Evolutionary conservation across 805 yeast species (phyloP).

Genomic region (Saccharomycopsis microspora): DNA sequence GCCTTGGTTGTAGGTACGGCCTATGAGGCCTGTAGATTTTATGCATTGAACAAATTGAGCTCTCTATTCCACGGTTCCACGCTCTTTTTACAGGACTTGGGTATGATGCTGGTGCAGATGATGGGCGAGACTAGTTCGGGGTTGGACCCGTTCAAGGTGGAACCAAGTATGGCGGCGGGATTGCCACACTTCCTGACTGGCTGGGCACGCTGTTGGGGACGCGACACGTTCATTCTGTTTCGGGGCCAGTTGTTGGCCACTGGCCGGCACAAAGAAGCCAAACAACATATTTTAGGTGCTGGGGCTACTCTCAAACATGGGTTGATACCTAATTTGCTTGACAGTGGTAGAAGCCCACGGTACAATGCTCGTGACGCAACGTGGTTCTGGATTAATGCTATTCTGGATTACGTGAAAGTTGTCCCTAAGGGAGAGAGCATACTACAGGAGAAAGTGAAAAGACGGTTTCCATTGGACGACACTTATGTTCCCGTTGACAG

Average conservation of each 20-base stretch:
- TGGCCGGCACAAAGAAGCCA: conserved; percentile 71
- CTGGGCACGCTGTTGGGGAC: conserved; percentile 97
- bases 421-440: conserved; percentile 63
- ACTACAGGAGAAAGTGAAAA: conserved; percentile 56
- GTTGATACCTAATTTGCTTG: conserved; percentile 82
- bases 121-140: conserved; percentile 63
- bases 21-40: conserved; percentile 68
- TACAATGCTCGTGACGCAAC: conserved; percentile 96
- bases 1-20: conserved; percentile 72
- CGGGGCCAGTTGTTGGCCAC: conserved; percentile 75
- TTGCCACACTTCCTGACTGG: conserved; percentile 86
- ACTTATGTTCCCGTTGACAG: conserved; percentile 58
- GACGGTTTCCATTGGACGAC: conserved; percentile 89
- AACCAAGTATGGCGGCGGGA: conserved; percentile 89
- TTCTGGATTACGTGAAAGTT: conserved; percentile 64
- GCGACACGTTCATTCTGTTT: conserved; percentile 85
- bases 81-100: conserved; percentile 66
- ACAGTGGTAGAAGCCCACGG: conserved; percentile 88
- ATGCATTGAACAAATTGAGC: conserved; percentile 49
- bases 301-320: conserved; percentile 93
- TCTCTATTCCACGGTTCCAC: conserved; percentile 47
- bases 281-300: conserved; percentile 69
- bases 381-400: conserved; percentile 86
- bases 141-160: conserved; percentile 46
- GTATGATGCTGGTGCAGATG: conserved; percentile 82